Conservation (phyloP, 176 grass and related monocot genomes). For the Alopecurus myosuroides region DNA sequence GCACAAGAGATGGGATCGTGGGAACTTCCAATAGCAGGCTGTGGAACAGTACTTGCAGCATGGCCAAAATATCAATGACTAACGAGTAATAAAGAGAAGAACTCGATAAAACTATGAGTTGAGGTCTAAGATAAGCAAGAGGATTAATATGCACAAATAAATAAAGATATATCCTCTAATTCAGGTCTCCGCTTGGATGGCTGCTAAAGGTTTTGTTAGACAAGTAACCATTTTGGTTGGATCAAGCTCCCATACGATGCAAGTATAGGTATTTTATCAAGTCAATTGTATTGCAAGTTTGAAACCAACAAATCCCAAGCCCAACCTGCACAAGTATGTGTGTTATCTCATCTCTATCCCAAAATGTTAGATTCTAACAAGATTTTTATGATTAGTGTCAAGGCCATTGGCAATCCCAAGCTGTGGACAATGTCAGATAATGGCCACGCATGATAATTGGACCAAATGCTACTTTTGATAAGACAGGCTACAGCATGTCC, state of each 20-base stretch:
- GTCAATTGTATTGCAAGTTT: not conserved
- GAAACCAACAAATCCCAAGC: not conserved
- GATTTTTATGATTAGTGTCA: not conserved
- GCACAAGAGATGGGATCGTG: not conserved
- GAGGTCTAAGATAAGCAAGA: not conserved
- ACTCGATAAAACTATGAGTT: not conserved
- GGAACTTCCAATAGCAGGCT: not conserved
- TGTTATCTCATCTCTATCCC: not conserved
- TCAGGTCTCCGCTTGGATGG: not conserved
- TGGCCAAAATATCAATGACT: not conserved
- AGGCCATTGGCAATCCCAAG: not conserved
- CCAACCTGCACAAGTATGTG: not conserved
- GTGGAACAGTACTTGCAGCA: not conserved
- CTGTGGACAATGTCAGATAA: not conserved
- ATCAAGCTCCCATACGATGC: not conserved
- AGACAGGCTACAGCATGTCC: not conserved
- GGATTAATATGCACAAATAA: not conserved
- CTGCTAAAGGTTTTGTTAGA: not conserved
- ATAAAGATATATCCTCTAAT: not conserved
- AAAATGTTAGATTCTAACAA: not conserved
- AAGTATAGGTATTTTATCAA: not conserved
- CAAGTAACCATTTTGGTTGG: not conserved
- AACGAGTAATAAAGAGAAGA: not conserved
- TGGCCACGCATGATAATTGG: not conserved
- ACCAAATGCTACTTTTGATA: not conserved